These are phyloP conservation scores for Cytospora piceicola DNA, from an alignment of 2,329 filamentous ascomycete genomes.

Conservation along the genomic window DNA sequence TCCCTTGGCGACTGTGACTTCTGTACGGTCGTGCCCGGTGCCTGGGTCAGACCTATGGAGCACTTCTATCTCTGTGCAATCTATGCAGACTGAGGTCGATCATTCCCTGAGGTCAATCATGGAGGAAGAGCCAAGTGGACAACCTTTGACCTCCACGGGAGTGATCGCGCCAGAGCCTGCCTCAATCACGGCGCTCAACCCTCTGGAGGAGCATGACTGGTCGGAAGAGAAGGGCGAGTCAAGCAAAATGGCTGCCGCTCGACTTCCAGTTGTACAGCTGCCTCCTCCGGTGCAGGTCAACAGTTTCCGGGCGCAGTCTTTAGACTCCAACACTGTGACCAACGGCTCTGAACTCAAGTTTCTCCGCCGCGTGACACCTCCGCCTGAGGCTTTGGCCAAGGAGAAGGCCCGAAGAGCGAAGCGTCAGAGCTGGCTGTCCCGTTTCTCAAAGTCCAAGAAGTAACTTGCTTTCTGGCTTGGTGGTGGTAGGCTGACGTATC, in stretches of 20 bases:
- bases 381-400: conserved; percentile 17
- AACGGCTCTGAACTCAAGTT: conserved; percentile 10
- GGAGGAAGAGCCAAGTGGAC: conserved; percentile 13
- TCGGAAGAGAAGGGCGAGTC: conserved; percentile 1
- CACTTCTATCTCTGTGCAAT: neutral
- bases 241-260: neutral
- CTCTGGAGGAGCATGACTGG: neutral
- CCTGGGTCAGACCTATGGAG: neutral
- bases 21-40: conserved; percentile 10
- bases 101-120: neutral
- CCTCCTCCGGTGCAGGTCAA: conserved; percentile 6
- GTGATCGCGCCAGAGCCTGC: neutral
- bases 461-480: neutral
- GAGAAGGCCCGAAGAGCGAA: conserved; percentile 7
- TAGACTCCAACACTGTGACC: conserved; percentile 1
- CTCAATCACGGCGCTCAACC: neutral
- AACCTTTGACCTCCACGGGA: neutral
- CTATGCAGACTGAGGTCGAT: neutral
- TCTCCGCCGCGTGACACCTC: conserved; percentile 30
- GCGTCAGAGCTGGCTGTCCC: conserved; percentile 9
- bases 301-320: neutral
- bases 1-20: conserved; percentile 16
- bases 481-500: conserved; percentile 32
- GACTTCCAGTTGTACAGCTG: neutral
- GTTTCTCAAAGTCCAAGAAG: conserved; percentile 24